Base-by-base conservation (phyloP, 2,329 filamentous ascomycete genomes). In the Beauveria caledonica region DNA sequence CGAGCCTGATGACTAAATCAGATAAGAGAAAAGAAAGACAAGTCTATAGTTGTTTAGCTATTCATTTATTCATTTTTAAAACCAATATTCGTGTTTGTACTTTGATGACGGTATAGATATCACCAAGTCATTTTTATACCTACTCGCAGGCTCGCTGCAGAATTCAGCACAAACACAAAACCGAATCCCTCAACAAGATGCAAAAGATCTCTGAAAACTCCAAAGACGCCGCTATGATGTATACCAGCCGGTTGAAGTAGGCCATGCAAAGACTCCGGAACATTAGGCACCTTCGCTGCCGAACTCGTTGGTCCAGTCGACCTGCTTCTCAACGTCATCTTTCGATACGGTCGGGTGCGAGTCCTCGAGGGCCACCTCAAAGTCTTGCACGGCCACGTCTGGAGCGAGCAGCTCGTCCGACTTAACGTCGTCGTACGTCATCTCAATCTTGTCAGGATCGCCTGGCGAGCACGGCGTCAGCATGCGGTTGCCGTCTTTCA, bases 261-360 rank as follows among this genome's bases (percentile, higher is more conserved):
- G 25, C 49, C 39, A 46, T 51, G 57, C 49, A 59, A 13, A 21
- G 23, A n/a, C 46, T 11, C 40, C 2, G 13, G 15, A 51, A 15
- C 36, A 23, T 71, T 66, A 83, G 66, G 80, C 79, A 19, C 93
- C 93, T 73, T 97, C 93, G 71, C 91, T 96, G 60, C 93, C 93
- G 76, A 97, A 97, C 76, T 97, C 92, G 68, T 88, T 84, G 10
- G 94, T 99, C 94, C 94, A 99, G 49, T 97, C 92, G 51, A 89
- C 81, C 72, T 93, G 97, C 69, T 85, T 83, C 66, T 85, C 82
- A 50, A 99, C 81, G 71, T 99, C 95, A 55, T 92, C 91, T 55
- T 84, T 81, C 57, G 91, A 94, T 58, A 99, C 94, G 0, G 94
- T 97, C 23, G 94, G 94, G 69, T 94, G 80, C 55, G 90, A 90